These are phyloP conservation scores for Fagopyrum homotropicum DNA, from an alignment of 148 eudicot species.

Conservation along the genomic window DNA sequence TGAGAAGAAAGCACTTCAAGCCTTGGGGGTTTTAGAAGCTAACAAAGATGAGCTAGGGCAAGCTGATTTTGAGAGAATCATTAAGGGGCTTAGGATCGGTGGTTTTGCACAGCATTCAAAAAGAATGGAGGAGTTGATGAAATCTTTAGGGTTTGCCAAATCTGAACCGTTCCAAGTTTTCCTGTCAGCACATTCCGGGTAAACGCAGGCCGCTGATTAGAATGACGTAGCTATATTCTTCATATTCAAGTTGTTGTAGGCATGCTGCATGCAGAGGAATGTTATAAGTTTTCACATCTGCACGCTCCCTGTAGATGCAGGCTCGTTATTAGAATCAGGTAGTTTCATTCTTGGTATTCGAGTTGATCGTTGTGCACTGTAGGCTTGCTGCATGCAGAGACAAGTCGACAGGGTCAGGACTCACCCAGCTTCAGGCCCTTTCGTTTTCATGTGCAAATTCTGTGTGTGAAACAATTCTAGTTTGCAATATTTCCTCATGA, in stretches of 20 bases:
- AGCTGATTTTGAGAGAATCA: slow-evolving; percentile 59
- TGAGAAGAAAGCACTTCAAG: slow-evolving; percentile 80
- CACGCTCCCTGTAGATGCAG: too few species aligned
- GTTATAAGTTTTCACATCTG: too few species aligned
- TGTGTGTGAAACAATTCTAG: background rate
- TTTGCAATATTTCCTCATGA: background rate
- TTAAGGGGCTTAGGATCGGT: slow-evolving; percentile 40
- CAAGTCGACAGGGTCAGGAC: too few species aligned
- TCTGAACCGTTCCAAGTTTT: background rate
- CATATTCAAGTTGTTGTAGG: background rate
- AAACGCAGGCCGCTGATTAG: background rate
- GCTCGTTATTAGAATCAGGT: too few species aligned
- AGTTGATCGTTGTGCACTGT: too few species aligned
- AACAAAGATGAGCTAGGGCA: slow-evolving; percentile 50
- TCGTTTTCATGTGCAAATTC: background rate
- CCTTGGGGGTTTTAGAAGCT: slow-evolving; percentile 66
- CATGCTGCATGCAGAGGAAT: background rate
- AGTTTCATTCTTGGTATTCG: too few species aligned
- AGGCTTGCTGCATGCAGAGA: too few species aligned
- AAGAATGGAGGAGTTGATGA: slow-evolving; percentile 53
- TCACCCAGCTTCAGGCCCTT: background rate
- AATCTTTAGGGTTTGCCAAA: slow-evolving; percentile 41
- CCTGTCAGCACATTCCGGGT: background rate
- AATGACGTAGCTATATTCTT: background rate
- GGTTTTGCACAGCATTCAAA: slow-evolving; percentile 54